Evolutionary conservation across 23 red algal species (phyloP), one percentile per base, ranked within the genome.

Genomic region (Chondrus crispus): DNA sequence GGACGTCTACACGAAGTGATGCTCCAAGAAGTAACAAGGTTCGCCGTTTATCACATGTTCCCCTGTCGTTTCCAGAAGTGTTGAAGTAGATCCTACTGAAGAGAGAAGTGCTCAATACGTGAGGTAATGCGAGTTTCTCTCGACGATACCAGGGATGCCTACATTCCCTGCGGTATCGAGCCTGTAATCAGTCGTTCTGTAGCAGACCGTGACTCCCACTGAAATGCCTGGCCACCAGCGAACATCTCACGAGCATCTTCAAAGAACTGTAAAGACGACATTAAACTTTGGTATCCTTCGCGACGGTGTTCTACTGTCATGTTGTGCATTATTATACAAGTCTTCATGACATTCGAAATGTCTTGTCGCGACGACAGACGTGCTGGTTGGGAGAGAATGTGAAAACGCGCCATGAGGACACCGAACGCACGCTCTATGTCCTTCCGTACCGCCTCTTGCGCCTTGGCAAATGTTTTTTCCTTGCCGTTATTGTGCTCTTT

Each of bases 371-470:
- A 76, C 71, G 5, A 46, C 24, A 76, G 44, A 57, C 81, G 50
- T 45, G 52, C 52, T 26, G 51, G 81, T 42, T 57, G 44, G 29
- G 13, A 35, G 29, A 68, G 20, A 40, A 85, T 85, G 40, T 85
- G 49, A 33, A 60, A 70, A 51, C 81, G 51, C 26, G 55, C 20
- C 29, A 68, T 18, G 29, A 85, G 40, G 46, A 85, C 81, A 41
- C 53, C 81, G 45, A 64, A 85, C 35, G 60, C 53, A 28, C 81
- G 49, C 57, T 70, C 81, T 40, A 68, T 51, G 30, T 85, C 81
- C 60, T 85, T 85, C 38, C 50, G 44, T 64, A 85, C 39, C 35
- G 81, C 81, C 57, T 85, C 81, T 68, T 88, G 84, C 62, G 40
- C n/a, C 10, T n/a, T 48, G 44, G 58, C 24, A 53, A 70, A 49